Conservation (phyloP, 129 eudicot species). For the Ambrosia trifida region DNA sequence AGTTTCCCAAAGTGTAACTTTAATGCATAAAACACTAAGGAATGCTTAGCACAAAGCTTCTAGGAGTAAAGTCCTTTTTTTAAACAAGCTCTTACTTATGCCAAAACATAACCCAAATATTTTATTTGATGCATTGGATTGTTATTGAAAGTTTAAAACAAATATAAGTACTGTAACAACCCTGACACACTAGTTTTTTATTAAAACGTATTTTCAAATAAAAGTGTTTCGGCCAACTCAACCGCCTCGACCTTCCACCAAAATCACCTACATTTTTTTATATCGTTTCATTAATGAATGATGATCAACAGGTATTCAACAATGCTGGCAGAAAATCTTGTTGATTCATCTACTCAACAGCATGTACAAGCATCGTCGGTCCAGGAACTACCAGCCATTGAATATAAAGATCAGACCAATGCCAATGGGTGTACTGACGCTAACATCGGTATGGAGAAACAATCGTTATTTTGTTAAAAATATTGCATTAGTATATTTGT, state of each 20-base stretch:
- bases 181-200: too few relatives aligned
- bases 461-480: background rate
- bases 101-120: too few relatives aligned
- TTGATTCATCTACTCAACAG: constrained; percentile 46
- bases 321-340: constrained; percentile 98
- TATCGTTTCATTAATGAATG: constrained; percentile 1
- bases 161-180: too few relatives aligned
- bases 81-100: too few relatives aligned
- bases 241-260: background rate
- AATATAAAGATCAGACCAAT: constrained; percentile 40
- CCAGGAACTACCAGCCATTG: constrained; percentile 46
- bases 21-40: background rate
- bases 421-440: constrained; percentile 36
- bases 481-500: background rate
- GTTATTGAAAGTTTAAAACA: too few relatives aligned
- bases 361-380: constrained; percentile 29
- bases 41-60: too few relatives aligned
- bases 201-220: background rate
- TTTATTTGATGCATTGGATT: too few relatives aligned
- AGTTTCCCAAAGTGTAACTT: background rate
- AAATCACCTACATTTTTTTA: background rate
- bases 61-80: too few relatives aligned
- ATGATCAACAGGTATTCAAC: constrained; percentile 75
- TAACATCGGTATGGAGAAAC: constrained; percentile 39
- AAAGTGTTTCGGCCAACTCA: background rate